Evolutionary conservation across 441 rosid genomes (phyloP).

Genomic region (Corymbia citriodora): DNA sequence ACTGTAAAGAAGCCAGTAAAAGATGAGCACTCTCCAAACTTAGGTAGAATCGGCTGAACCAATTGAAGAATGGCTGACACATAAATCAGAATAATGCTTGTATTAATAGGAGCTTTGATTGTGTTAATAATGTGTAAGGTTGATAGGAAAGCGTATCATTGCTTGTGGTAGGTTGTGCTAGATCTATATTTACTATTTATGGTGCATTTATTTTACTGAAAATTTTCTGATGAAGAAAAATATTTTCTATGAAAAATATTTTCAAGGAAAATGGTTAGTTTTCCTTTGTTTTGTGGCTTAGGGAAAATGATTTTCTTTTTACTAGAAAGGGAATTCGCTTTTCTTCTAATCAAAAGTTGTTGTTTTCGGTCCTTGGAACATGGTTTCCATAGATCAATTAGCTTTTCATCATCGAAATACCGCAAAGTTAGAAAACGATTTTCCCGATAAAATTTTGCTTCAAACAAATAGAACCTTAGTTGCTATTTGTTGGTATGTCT

Average conservation of each 20-base stretch:
- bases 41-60: not conserved
- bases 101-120: not conserved
- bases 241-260: not conserved
- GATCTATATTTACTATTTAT: too few relatives aligned
- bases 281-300: not conserved
- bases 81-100: not conserved
- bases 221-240: not conserved
- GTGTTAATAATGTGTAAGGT: not conserved
- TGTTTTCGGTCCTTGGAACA: too few relatives aligned
- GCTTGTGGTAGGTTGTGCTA: not conserved
- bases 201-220: not conserved
- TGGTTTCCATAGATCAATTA: too few relatives aligned
- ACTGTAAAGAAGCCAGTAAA: not conserved
- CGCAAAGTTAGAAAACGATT: too few relatives aligned
- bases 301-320: not conserved
- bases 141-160: not conserved
- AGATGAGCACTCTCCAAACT: not conserved
- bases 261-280: not conserved
- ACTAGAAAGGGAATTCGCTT: too few relatives aligned
- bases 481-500: too few relatives aligned
- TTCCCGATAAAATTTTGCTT: too few relatives aligned
- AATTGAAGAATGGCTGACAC: not conserved
- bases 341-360: not conserved
- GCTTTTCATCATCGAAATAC: too few relatives aligned
- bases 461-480: not conserved